These are phyloP conservation scores for Coemansia sp. DNA, from an alignment of 192 early-diverging fungal species.

Conservation along the genomic window DNA sequence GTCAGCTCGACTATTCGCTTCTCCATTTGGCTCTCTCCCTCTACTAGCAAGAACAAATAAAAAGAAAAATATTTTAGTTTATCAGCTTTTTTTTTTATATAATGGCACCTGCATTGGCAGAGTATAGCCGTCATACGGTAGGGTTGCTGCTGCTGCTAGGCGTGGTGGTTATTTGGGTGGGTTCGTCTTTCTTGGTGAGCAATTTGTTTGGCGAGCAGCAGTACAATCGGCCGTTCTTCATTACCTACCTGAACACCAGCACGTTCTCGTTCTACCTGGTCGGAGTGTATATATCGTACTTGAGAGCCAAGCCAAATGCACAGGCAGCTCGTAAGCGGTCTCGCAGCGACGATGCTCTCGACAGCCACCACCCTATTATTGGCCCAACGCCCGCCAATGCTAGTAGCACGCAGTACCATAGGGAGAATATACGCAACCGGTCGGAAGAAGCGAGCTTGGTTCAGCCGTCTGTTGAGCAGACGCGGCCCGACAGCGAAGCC, in stretches of 20 bases:
- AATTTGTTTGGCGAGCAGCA: slow-evolving; percentile 66
- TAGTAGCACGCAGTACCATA: background rate
- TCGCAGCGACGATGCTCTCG: slow-evolving; percentile 20
- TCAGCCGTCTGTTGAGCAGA: too few relatives aligned
- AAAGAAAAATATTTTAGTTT: background rate
- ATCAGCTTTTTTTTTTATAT: too few relatives aligned
- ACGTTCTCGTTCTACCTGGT: slow-evolving; percentile 72
- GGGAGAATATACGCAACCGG: too few relatives aligned
- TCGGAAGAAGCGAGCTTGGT: too few relatives aligned
- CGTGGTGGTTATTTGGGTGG: slow-evolving; percentile 79
- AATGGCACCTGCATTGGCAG: background rate
- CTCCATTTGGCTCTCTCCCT: slow-evolving; percentile 1
- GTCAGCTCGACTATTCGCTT: background rate
- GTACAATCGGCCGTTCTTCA: slow-evolving; percentile 72
- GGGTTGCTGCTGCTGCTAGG: slow-evolving; percentile 64
- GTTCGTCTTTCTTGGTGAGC: slow-evolving; percentile 74
- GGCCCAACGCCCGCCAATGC: background rate
- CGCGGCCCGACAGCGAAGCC: too few relatives aligned
- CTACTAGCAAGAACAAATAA: background rate
- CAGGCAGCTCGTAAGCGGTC: slow-evolving; percentile 22
- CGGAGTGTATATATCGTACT: slow-evolving; percentile 14
- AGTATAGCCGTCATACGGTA: slow-evolving; percentile 50
- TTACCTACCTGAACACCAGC: slow-evolving; percentile 76
- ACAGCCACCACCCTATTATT: background rate
- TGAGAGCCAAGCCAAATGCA: background rate